Evolutionary conservation across 2,329 filamentous ascomycete species (phyloP).

Genomic region (Amylocarpus encephaloides): DNA sequence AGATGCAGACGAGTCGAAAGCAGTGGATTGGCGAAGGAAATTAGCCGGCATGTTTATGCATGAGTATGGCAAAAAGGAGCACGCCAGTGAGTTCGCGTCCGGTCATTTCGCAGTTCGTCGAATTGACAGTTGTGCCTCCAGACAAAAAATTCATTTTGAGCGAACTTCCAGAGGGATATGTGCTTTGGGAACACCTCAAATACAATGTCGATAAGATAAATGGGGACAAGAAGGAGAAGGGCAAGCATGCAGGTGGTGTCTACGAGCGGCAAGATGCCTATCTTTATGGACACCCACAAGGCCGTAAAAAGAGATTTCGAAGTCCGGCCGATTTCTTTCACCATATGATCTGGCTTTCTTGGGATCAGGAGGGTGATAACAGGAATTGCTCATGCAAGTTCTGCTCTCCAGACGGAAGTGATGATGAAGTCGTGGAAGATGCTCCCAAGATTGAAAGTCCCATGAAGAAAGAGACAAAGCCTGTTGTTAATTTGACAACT

Average conservation of each 20-base stretch:
- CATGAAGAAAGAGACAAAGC: slow-evolving; percentile 15
- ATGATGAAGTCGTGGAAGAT: slow-evolving; percentile 33
- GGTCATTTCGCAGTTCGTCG: neutral
- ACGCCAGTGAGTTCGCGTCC: slow-evolving; percentile 14
- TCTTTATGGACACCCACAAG: slow-evolving; percentile 52
- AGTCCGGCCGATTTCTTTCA: slow-evolving; percentile 55
- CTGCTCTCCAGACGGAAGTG: slow-evolving; percentile 44
- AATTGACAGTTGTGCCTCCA: neutral
- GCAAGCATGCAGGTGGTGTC: slow-evolving; percentile 37
- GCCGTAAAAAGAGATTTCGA: slow-evolving; percentile 49
- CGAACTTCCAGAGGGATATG: slow-evolving; percentile 49
- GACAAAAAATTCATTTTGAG: slow-evolving; percentile 43
- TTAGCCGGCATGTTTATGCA: slow-evolving; percentile 51
- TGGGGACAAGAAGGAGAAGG: slow-evolving; percentile 35
- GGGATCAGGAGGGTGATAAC: slow-evolving; percentile 44
- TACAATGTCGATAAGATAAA: slow-evolving; percentile 40
- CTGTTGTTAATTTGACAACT: neutral
- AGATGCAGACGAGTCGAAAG: slow-evolving; percentile 43
- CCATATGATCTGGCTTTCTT: slow-evolving; percentile 50
- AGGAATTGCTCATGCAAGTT: slow-evolving; percentile 52
- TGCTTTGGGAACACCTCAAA: slow-evolving; percentile 52
- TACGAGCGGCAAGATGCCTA: slow-evolving; percentile 53
- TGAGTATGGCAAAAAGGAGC: slow-evolving; percentile 36
- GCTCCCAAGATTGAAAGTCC: slow-evolving; percentile 11
- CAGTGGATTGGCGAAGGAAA: slow-evolving; percentile 52